Base-by-base conservation (phyloP, 176 grass and related monocot species). In the Raddia guianensis region DNA sequence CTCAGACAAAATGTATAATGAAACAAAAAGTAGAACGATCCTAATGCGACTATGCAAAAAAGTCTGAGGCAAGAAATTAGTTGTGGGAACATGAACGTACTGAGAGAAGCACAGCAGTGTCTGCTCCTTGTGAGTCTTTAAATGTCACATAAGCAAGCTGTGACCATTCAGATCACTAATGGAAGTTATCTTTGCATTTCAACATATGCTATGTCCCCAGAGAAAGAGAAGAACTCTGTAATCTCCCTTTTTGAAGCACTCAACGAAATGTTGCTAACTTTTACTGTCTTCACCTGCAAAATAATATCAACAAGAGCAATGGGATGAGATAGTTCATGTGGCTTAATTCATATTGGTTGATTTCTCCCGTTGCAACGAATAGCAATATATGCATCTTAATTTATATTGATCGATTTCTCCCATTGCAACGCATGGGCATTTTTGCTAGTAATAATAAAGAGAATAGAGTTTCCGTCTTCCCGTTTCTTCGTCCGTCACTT, bases 201-300 rank as follows among this genome's bases (percentile, higher is more conserved):
- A 82, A 99, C 78, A 86, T 89, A 95, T 84, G 91, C 75, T 72
- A 99, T 99, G 66, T 90, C 86, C 52, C 96, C 96, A 34, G 96
- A 99, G 79, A 99, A 99, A 82, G 92, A 95, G 80, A 99, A 95
- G 75, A 99, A 99, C 87, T 99, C 96, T 74, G 76, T 87, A 58
- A 99, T 92, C 76, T 95, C 96, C 53, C 84, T 95, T 87, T 95
- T 87, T 56, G 91, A 88, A 64, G 92, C 96, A 35, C 46, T 83
- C 76, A 99, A 79, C 0, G 92, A 99, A 76, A 99, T 86, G 71
- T 95, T 99, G 79, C 84, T 89, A 71, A 99, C 85, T 86, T 93
- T 93, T 49, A 99, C 96, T 59, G 96, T 99, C 34, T 77, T 95
- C 42, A 80, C 86, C 96, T 99, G 86, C 49, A 43, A 70, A 81